phyloP scores from a whole-genome alignment of 352 stramenopile genomes.

The Globisporangium sylvaticum region DNA sequence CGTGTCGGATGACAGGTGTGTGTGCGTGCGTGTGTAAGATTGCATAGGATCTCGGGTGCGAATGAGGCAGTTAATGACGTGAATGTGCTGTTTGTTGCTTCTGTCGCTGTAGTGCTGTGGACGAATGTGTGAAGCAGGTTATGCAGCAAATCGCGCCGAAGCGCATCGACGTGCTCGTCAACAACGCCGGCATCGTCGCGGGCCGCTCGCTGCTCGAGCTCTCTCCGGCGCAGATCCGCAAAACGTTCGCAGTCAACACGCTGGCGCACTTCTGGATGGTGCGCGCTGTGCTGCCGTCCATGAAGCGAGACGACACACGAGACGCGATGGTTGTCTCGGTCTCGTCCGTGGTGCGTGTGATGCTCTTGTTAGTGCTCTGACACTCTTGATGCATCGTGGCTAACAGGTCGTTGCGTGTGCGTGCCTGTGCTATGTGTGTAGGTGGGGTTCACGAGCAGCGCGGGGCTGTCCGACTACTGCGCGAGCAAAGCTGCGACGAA shows the following conservation, averaged over 20 bases:
- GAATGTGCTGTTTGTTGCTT: not conserved
- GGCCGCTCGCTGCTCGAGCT: conserved; percentile 38
- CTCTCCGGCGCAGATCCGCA: conserved; percentile 37
- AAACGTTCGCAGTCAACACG: conserved; percentile 59
- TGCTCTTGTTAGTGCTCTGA: not conserved
- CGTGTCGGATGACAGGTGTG: conserved; percentile 53
- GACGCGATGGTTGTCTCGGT: conserved; percentile 62
- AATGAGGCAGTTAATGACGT: not conserved
- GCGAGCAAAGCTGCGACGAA: conserved; percentile 71
- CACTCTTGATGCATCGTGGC: not conserved
- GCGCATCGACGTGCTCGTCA: conserved; percentile 51
- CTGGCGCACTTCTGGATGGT: conserved; percentile 76
- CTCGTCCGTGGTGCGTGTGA: conserved; percentile 54
- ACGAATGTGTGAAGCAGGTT: conserved; percentile 26
- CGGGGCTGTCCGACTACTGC: conserved; percentile 70
- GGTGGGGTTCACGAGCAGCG: conserved; percentile 69
- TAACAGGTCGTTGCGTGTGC: not conserved
- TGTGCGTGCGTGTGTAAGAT: not conserved
- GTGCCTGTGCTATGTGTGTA: conserved; percentile 9
- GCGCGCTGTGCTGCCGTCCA: conserved; percentile 52
- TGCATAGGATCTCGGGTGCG: not conserved
- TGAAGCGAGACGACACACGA: conserved; percentile 35
- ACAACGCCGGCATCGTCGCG: conserved; percentile 58
- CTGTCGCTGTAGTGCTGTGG: conserved; percentile 25
- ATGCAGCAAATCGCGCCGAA: conserved; percentile 28